Conservation (phyloP, 306 rosid genomes). For the Nissolia schottii region DNA sequence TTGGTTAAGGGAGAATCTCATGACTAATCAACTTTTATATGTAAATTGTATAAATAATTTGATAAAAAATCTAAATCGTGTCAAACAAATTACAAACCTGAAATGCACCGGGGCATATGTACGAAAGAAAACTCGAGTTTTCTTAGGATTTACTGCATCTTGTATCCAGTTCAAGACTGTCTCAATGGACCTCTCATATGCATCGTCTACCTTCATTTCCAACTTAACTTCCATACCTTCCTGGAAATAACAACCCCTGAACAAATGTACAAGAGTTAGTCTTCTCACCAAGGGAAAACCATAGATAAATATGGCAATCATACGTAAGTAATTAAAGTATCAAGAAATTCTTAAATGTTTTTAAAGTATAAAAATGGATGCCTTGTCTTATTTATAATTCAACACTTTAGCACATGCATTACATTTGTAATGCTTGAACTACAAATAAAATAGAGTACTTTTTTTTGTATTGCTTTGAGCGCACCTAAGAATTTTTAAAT, state of each 20-base stretch:
- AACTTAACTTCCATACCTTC: conserved; percentile 55
- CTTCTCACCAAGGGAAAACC: background rate
- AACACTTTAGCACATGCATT: too few relatives aligned
- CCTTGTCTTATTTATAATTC: too few relatives aligned
- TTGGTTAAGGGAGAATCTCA: too few relatives aligned
- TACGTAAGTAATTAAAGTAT: background rate
- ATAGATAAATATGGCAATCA: background rate
- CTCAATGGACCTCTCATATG: conserved; percentile 54
- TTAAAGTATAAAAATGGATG: too few relatives aligned
- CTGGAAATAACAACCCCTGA: conserved; percentile 90
- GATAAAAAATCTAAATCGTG: too few relatives aligned
- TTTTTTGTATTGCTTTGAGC: too few relatives aligned
- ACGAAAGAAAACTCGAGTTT: conserved; percentile 77
- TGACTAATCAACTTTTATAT: too few relatives aligned
- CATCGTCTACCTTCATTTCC: conserved; percentile 71
- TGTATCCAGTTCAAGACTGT: conserved; percentile 68
- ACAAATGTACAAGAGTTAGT: background rate
- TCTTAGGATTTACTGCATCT: conserved; percentile 41
- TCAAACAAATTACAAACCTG: conserved; percentile 46
- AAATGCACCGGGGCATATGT: conserved; percentile 87
- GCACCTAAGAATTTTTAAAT: too few relatives aligned
- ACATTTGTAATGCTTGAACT: too few relatives aligned
- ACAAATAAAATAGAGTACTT: too few relatives aligned
- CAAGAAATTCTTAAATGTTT: too few relatives aligned
- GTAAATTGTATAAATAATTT: too few relatives aligned